These are phyloP conservation scores for Aspergillus tanneri DNA, from an alignment of 2,329 filamentous ascomycete genomes.

Conservation along the genomic window DNA sequence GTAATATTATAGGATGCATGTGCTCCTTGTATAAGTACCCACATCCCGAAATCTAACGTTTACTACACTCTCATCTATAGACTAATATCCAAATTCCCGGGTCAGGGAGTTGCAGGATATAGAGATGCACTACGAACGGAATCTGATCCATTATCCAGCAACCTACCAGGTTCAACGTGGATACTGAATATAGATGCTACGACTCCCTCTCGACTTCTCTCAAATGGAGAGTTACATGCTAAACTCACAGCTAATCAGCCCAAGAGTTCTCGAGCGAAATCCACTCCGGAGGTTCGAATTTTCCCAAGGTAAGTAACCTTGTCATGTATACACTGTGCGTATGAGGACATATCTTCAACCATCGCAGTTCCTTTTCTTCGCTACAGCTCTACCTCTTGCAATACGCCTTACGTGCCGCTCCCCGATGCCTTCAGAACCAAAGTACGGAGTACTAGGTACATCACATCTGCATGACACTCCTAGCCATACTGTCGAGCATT, in stretches of 20 bases:
- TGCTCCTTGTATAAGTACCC: too few relatives aligned
- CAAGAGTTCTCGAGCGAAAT: conserved; percentile 61
- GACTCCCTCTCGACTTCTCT: conserved; percentile 63
- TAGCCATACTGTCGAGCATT: conserved; percentile 52
- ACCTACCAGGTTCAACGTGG: too few relatives aligned
- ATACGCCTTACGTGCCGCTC: conserved; percentile 71
- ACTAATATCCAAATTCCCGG: too few relatives aligned
- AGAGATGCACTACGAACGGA: conserved; percentile 63
- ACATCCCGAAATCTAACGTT: too few relatives aligned
- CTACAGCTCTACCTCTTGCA: conserved; percentile 72
- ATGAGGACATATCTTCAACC: background rate
- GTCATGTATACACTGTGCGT: too few relatives aligned
- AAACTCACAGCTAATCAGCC: conserved; percentile 63
- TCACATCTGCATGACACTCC: conserved; percentile 55
- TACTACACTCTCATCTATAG: too few relatives aligned
- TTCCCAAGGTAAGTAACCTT: conserved; percentile 63
- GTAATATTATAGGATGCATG: too few relatives aligned
- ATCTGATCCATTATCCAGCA: too few relatives aligned
- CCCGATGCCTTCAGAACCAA: conserved; percentile 58
- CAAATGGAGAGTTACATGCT: conserved; percentile 63
- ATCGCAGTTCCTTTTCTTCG: conserved; percentile 62
- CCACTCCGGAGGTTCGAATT: conserved; percentile 65
- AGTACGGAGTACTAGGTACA: conserved; percentile 55
- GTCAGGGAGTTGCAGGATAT: conserved; percentile 63
- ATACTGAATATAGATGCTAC: conserved; percentile 75